Percentiles rank a stretch among this genome's conserved stretches.
Evolutionary conservation across 768 basidiomycete genomes (phyloP).

Genomic region (Lactarius sanguifluus): DNA sequence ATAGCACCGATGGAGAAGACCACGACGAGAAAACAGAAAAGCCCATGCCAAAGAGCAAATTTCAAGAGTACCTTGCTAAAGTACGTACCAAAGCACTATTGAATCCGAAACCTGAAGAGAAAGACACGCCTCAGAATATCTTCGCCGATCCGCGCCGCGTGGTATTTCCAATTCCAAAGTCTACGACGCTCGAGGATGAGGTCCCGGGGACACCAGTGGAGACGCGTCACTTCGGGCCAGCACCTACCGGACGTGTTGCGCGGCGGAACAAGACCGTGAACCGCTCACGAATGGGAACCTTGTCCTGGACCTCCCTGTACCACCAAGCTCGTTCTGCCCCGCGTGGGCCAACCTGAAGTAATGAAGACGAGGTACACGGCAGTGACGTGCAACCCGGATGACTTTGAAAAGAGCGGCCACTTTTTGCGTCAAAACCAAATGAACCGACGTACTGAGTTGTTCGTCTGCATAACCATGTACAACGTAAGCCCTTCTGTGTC

Average conservation of each 20-base stretch:
- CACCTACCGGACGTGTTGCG: conserved; percentile 73
- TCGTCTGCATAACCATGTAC: conserved; percentile 96
- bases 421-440: conserved; percentile 81
- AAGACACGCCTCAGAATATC: conserved; percentile 27
- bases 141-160: conserved; percentile 26
- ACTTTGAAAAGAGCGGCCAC: conserved; percentile 83
- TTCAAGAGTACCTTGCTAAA: conserved; percentile 17
- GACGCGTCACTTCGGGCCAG: conserved; percentile 86
- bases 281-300: conserved; percentile 86
- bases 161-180: conserved; percentile 31
- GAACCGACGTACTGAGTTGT: conserved; percentile 81
- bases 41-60: conserved; percentile 18
- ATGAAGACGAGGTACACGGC: conserved; percentile 78
- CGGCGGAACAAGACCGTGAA: conserved; percentile 75
- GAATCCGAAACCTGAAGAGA: conserved; percentile 40
- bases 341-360: conserved; percentile 70
- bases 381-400: conserved; percentile 91
- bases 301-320: conserved; percentile 80
- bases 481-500: conserved; percentile 61
- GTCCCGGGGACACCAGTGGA: conserved; percentile 48
- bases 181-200: conserved; percentile 41
- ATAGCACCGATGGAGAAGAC: conserved; percentile 35
- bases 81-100: conserved; percentile 14
- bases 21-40: conserved; percentile 30
- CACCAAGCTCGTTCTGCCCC: conserved; percentile 76